phyloP scores from a whole-genome alignment of 805 yeast species.

The Candida quercuum region DNA sequence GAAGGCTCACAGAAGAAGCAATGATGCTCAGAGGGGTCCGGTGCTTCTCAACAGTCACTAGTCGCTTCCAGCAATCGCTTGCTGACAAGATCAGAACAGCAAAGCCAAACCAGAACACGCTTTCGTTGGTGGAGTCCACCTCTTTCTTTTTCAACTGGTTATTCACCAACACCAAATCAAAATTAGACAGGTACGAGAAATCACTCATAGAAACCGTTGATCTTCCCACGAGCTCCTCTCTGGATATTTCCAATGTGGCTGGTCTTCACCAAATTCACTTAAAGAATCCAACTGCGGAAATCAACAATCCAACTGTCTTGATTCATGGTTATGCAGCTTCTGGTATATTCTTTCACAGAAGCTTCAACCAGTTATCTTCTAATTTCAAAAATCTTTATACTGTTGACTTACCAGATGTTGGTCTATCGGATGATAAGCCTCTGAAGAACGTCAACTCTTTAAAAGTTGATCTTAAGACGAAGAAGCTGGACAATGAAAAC shows the following conservation, averaged over 20 bases:
- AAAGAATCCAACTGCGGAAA: slow-evolving; percentile 16
- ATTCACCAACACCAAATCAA: slow-evolving; percentile 5
- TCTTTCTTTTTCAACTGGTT: slow-evolving; percentile 17
- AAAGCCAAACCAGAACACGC: slow-evolving; percentile 9
- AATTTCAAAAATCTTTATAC: slow-evolving; percentile 57
- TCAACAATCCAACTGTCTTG: slow-evolving; percentile 40
- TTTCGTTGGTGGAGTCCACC: slow-evolving; percentile 9
- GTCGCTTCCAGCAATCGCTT: slow-evolving; percentile 5
- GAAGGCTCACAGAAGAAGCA: no score
- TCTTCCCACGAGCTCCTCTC: slow-evolving; percentile 8
- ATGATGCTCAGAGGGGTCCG: not conserved
- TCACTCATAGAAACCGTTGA: slow-evolving; percentile 8
- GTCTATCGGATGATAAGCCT: slow-evolving; percentile 38
- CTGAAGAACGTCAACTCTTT: slow-evolving; percentile 21
- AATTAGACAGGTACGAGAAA: slow-evolving; percentile 16
- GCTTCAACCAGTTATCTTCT: slow-evolving; percentile 46
- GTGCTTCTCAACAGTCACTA: not conserved
- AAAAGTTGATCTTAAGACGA: slow-evolving; percentile 5
- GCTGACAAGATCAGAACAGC: slow-evolving; percentile 13
- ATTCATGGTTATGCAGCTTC: slow-evolving; percentile 95
- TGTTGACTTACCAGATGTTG: slow-evolving; percentile 68
- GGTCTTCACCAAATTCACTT: slow-evolving; percentile 22
- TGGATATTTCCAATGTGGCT: slow-evolving; percentile 7
- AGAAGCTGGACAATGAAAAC: slow-evolving; percentile 2
- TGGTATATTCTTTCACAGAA: slow-evolving; percentile 72